phyloP scores from a whole-genome alignment of 2,329 filamentous ascomycete species.

The Microascus cirrosus region DNA sequence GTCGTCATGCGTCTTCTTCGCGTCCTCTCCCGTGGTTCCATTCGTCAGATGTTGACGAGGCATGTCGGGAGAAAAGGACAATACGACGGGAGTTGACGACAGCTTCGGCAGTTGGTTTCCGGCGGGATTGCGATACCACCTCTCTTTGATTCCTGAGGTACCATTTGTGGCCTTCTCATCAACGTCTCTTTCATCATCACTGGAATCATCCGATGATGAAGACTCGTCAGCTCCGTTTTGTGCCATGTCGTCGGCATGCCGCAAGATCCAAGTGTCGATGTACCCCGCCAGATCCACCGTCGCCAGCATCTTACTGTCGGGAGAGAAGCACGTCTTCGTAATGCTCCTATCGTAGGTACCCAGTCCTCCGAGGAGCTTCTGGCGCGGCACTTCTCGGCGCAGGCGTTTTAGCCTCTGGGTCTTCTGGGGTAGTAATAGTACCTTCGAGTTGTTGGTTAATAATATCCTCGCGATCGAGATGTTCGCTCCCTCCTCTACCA shows the following conservation, averaged over 20 bases:
- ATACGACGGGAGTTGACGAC: slow-evolving; percentile 49
- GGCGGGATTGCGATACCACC: slow-evolving; percentile 67
- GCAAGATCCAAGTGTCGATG: slow-evolving; percentile 75
- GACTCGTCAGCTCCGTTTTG: slow-evolving; percentile 19
- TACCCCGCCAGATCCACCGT: slow-evolving; percentile 74
- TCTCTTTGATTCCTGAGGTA: slow-evolving; percentile 32
- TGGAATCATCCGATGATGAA: slow-evolving; percentile 26
- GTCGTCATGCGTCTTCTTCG: slow-evolving; percentile 23
- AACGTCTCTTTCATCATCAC: slow-evolving; percentile 30
- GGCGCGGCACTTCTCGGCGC: slow-evolving; percentile 40
- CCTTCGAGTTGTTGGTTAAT: neutral
- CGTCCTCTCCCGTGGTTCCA: slow-evolving; percentile 9
- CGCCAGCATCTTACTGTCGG: slow-evolving; percentile 68
- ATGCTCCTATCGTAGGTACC: slow-evolving; percentile 71
- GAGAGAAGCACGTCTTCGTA: slow-evolving; percentile 64
- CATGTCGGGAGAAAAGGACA: slow-evolving; percentile 53
- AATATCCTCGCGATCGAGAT: slow-evolving; percentile 9
- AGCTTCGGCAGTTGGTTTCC: slow-evolving; percentile 60
- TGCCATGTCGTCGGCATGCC: slow-evolving; percentile 24
- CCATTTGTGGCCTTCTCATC: slow-evolving; percentile 18
- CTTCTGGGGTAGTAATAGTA: slow-evolving; percentile 15
- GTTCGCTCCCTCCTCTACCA: slow-evolving; percentile 25
- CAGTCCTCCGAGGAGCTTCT: slow-evolving; percentile 51
- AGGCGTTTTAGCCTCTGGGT: slow-evolving; percentile 40
- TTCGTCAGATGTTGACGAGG: slow-evolving; percentile 13